Conservation (phyloP, 192 early-diverging fungal genomes). For the Borealophlyctis nickersoniae region DNA sequence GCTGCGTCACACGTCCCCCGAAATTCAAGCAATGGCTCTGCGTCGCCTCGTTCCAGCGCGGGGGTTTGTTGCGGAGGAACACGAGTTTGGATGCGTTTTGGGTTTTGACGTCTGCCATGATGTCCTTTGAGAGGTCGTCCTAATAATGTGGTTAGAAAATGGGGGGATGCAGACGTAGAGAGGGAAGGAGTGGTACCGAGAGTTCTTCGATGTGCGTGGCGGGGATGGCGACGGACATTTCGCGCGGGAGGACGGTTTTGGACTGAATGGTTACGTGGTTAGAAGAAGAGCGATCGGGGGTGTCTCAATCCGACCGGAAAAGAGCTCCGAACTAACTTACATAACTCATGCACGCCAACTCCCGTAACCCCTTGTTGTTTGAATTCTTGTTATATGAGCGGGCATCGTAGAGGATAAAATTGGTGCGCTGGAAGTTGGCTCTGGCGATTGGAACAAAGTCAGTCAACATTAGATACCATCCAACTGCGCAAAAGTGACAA, state of each 20-base stretch:
- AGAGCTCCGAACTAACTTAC: conserved; percentile 28
- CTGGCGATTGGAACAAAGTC: conserved; percentile 22
- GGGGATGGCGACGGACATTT: conserved; percentile 53
- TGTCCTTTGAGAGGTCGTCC: conserved; percentile 44
- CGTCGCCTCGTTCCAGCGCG: conserved; percentile 66
- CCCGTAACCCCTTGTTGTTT: conserved; percentile 46
- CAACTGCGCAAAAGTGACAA: background rate
- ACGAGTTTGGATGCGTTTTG: conserved; percentile 49
- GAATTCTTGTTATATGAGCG: conserved; percentile 44
- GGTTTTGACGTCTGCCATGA: conserved; percentile 50
- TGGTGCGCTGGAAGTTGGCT: conserved; percentile 56
- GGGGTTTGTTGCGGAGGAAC: conserved; percentile 59
- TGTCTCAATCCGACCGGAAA: background rate
- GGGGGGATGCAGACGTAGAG: background rate
- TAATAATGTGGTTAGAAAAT: background rate
- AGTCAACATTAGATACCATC: conserved; percentile 4
- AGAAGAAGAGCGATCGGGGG: conserved; percentile 1
- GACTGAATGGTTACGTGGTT: conserved; percentile 23
- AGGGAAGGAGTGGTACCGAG: conserved; percentile 22
- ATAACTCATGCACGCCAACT: conserved; percentile 51
- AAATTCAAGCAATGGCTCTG: conserved; percentile 64
- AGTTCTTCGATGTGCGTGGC: conserved; percentile 39
- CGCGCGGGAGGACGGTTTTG: conserved; percentile 55
- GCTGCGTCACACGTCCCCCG: conserved; percentile 60
- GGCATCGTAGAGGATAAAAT: conserved; percentile 53